These are phyloP conservation scores for Rhizopogon sp. DNA, from an alignment of 768 basidiomycete species.

Conservation along the genomic window DNA sequence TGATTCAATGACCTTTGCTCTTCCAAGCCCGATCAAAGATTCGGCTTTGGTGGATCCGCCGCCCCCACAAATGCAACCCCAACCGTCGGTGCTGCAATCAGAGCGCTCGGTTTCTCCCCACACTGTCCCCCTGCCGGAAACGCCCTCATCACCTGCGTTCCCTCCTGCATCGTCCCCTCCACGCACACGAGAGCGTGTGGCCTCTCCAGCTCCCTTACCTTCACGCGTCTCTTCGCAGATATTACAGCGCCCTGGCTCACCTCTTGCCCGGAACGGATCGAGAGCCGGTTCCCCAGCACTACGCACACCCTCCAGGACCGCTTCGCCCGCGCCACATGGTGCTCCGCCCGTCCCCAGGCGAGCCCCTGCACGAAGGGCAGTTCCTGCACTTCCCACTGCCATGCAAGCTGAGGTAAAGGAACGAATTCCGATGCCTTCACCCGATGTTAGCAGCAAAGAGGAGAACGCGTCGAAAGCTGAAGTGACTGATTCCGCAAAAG, in stretches of 20 bases:
- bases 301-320: conserved; percentile 24
- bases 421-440: not conserved
- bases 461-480: not conserved
- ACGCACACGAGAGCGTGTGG: conserved; percentile 29
- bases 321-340: conserved; percentile 28
- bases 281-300: conserved; percentile 20
- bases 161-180: conserved; percentile 12
- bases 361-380: conserved; percentile 48
- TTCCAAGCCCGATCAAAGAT: conserved; percentile 5
- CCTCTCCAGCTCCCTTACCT: conserved; percentile 13
- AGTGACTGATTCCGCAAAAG: not conserved
- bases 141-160: conserved; percentile 25
- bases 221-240: conserved; percentile 6
- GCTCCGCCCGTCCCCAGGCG: conserved; percentile 63
- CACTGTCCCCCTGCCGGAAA: conserved; percentile 17
- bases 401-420: not conserved
- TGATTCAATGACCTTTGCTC: conserved; percentile 17
- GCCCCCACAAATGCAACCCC: conserved; percentile 7
- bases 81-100: conserved; percentile 1
- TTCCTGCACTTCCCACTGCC: conserved; percentile 21
- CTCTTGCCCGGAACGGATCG: conserved; percentile 16
- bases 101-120: conserved; percentile 15
- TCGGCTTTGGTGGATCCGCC: not conserved
- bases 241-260: conserved; percentile 30
- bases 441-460: not conserved